phyloP scores from a whole-genome alignment of 768 basidiomycete species.

The Boletus insuetus region DNA sequence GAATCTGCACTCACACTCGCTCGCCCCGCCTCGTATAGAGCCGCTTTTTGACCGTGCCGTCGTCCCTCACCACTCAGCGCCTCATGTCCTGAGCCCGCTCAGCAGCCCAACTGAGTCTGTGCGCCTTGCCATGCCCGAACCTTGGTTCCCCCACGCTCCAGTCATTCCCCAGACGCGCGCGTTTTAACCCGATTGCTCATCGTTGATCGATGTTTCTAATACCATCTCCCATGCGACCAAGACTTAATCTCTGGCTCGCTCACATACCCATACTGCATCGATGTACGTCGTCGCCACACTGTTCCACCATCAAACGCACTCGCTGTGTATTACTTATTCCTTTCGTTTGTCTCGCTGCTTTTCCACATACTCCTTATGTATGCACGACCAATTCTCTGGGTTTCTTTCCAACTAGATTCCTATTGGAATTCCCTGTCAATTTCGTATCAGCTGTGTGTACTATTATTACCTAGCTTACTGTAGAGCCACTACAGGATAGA shows the following conservation, averaged over 20 bases:
- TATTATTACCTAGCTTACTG: conserved; percentile 14
- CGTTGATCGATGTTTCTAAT: conserved; percentile 13
- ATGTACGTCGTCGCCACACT: neutral
- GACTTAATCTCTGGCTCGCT: neutral
- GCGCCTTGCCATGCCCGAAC: conserved; percentile 24
- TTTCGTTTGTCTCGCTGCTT: neutral
- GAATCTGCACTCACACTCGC: neutral
- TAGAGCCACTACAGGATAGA: conserved; percentile 9
- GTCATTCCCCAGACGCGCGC: neutral
- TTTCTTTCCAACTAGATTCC: conserved; percentile 4
- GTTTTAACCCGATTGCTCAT: conserved; percentile 10
- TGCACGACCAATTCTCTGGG: neutral
- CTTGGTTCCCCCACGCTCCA: conserved; percentile 14
- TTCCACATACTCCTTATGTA: neutral
- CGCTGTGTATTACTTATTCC: conserved; percentile 8
- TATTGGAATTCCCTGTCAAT: neutral
- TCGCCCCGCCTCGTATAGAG: neutral
- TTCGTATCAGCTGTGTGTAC: conserved; percentile 6
- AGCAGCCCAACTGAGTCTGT: conserved; percentile 4
- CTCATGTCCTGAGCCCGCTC: conserved; percentile 9
- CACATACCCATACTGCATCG: conserved; percentile 1
- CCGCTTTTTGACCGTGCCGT: conserved; percentile 2
- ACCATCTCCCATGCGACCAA: neutral
- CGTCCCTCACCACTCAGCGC: neutral
- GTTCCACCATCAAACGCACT: neutral